Evolutionary conservation across 129 eudicot genomes (phyloP).

Genomic region (Tagetes erecta): DNA sequence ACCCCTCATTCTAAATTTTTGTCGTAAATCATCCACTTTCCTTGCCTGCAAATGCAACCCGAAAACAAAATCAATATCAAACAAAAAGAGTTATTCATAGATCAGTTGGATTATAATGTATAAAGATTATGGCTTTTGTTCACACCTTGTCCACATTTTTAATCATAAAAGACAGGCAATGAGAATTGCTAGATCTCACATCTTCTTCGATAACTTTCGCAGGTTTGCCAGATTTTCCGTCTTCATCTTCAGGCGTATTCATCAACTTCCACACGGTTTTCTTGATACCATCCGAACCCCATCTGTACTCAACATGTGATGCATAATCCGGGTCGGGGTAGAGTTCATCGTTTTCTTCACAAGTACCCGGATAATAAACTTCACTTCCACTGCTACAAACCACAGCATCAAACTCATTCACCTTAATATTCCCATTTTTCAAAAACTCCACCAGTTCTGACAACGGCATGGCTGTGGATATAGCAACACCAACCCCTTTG

Average conservation of each 20-base stretch:
- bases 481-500: slow-evolving; percentile 57
- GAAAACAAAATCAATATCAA: slow-evolving; percentile 1
- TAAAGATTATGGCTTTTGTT: neutral
- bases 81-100: neutral
- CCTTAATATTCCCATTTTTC: slow-evolving; percentile 57
- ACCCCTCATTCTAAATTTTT: slow-evolving; percentile 90
- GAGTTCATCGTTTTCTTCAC: slow-evolving; percentile 62
- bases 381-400: slow-evolving; percentile 90
- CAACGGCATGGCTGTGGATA: slow-evolving; percentile 80
- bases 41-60: slow-evolving; percentile 50
- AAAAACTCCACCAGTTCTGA: slow-evolving; percentile 51
- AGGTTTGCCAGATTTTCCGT: slow-evolving; percentile 25
- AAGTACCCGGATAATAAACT: slow-evolving; percentile 70
- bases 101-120: neutral
- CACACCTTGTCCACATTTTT: slow-evolving; percentile 67
- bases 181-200: slow-evolving; percentile 64
- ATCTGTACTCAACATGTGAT: slow-evolving; percentile 78
- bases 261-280: slow-evolving; percentile 73
- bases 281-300: slow-evolving; percentile 85
- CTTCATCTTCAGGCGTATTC: slow-evolving; percentile 53
- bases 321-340: slow-evolving; percentile 72
- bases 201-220: slow-evolving; percentile 59
- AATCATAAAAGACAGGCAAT: slow-evolving; percentile 74
- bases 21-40: slow-evolving; percentile 87
- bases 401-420: slow-evolving; percentile 77